Percentiles rank a stretch among this genome's conserved stretches.
Conservation (phyloP, 2,329 filamentous ascomycete species). For the Fusarium multiceps region DNA sequence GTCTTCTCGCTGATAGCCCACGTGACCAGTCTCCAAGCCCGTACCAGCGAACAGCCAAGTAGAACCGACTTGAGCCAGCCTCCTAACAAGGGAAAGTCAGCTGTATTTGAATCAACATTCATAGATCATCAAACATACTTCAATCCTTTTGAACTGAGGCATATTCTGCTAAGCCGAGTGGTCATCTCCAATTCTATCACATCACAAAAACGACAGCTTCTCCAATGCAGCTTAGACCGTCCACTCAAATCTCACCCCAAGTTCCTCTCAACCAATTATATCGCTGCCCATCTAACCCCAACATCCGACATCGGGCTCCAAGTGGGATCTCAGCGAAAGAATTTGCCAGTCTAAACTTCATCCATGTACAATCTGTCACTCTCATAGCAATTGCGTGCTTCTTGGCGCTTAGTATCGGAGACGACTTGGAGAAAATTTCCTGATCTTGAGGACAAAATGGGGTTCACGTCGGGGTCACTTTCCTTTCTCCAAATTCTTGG, state of each 20-base stretch:
- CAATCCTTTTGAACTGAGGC: not conserved
- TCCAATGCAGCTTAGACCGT: constrained; percentile 2
- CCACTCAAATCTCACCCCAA: not conserved
- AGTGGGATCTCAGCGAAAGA: constrained; percentile 4
- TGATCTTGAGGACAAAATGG: not conserved
- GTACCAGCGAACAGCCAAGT: too few species aligned
- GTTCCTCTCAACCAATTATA: not conserved
- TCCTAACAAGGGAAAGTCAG: accelerated
- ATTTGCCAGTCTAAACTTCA: constrained; percentile 9
- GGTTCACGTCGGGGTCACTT: constrained; percentile 7
- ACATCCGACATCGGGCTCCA: constrained; percentile 20
- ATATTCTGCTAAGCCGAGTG: not conserved
- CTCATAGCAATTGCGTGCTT: not conserved
- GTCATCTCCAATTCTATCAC: not conserved
- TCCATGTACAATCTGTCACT: not conserved
- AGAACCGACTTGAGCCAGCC: not conserved
- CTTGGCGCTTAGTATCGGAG: constrained; percentile 12
- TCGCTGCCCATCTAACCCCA: not conserved
- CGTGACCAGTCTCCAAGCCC: not conserved
- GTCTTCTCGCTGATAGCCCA: not conserved
- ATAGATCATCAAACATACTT: accelerated
- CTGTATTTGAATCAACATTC: not conserved
- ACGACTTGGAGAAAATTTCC: not conserved
- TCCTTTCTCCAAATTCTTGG: not conserved
- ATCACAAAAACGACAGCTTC: not conserved